These are phyloP conservation scores for Linum usitatissimum DNA, from an alignment of 345 rosid species.

Conservation along the genomic window DNA sequence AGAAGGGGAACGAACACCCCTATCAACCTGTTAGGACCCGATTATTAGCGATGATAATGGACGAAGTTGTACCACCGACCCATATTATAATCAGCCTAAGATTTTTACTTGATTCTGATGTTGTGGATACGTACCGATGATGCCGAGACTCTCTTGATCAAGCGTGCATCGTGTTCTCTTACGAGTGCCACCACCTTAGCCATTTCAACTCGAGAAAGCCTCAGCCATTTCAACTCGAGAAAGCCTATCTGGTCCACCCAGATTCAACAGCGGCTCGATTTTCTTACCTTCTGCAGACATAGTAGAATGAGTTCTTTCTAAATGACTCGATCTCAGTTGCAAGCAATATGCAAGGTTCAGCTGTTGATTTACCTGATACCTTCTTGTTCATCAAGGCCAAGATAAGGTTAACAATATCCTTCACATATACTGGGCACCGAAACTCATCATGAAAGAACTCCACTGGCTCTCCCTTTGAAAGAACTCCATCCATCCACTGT, in stretches of 20 bases:
- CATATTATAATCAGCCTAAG: no score
- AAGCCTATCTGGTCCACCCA: slow-evolving; percentile 75
- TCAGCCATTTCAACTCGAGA: slow-evolving; percentile 91
- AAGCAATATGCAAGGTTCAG: not conserved
- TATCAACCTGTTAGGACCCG: slow-evolving; percentile 37
- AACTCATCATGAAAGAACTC: slow-evolving; percentile 77
- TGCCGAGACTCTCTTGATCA: slow-evolving; percentile 61
- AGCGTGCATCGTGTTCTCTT: slow-evolving; percentile 46
- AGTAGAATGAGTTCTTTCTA: no score
- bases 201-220: slow-evolving; percentile 84
- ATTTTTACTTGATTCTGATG: not conserved
- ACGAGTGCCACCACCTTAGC: slow-evolving; percentile 64
- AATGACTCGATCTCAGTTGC: not conserved
- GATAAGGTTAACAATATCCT: slow-evolving; percentile 52
- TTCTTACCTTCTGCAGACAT: slow-evolving; percentile 36
- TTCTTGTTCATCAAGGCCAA: slow-evolving; percentile 38
- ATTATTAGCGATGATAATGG: no score
- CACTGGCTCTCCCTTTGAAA: slow-evolving; percentile 51
- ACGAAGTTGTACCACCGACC: no score
- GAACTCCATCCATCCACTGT: slow-evolving; percentile 77
- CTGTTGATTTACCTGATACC: slow-evolving; percentile 38
- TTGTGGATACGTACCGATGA: slow-evolving; percentile 39
- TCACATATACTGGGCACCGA: slow-evolving; percentile 80
- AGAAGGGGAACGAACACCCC: slow-evolving; percentile 67
- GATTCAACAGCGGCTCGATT: slow-evolving; percentile 60